phyloP scores from a whole-genome alignment of 2,329 filamentous ascomycete genomes.

The Verticillium isaacii region DNA sequence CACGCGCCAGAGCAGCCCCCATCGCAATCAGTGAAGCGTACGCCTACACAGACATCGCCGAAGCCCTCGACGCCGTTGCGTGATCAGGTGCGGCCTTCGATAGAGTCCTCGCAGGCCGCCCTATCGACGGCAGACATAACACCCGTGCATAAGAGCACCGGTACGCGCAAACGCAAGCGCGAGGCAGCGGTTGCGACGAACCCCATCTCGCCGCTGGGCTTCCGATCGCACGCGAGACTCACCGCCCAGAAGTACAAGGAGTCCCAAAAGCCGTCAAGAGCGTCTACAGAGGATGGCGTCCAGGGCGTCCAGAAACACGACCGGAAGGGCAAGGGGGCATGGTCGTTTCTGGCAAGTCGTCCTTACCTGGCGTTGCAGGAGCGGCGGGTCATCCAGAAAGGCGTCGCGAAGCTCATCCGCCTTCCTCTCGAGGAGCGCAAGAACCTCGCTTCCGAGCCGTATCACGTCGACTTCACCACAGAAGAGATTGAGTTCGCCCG shows the following conservation, averaged over 20 bases:
- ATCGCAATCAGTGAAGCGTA: background rate
- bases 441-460: conserved; percentile 2
- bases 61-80: background rate
- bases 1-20: background rate
- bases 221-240: background rate
- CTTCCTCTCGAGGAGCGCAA: background rate
- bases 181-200: background rate
- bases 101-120: background rate
- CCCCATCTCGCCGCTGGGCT: background rate
- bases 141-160: background rate
- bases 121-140: background rate
- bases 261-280: background rate
- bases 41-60: background rate
- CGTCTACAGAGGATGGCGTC: background rate
- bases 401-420: background rate
- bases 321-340: background rate
- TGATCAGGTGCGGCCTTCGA: background rate
- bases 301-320: background rate
- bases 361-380: background rate
- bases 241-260: background rate
- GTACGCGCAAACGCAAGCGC: background rate
- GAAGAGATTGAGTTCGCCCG: conserved; percentile 27
- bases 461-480: conserved; percentile 42
- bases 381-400: background rate
- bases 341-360: background rate